Evolutionary conservation across 106 monocot genomes (phyloP), one percentile per base, ranked within the genome.

Genomic region (Platanthera zijinensis): DNA sequence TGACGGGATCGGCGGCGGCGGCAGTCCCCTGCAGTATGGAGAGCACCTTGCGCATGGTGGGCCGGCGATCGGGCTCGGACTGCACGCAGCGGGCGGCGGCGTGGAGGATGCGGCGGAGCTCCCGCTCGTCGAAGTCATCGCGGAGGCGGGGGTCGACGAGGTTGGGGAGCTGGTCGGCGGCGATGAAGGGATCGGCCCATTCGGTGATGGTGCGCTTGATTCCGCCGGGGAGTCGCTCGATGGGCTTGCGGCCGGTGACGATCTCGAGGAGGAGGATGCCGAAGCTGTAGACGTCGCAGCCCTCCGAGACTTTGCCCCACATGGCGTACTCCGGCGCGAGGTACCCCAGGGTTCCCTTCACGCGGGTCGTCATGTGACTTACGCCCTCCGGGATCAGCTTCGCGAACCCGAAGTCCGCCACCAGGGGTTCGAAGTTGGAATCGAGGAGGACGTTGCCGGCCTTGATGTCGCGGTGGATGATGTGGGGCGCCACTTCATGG

Each of bases 401-500:
- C 8, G 85, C 82, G 79, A 85, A 85, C 15, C 85, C 85, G 68
- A 85, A 85, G 76, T 85, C 85, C 13, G 82, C 77, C 9, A 86
- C 86, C 50, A 77, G 86, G 2, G 88, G 83, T 14, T 76, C 59
- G 75, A 85, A 89, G 48, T 83, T 68, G 18, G 78, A 67, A 63
- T 82, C 85, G 3, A 89, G 85, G 11, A 89, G 85, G 5, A 89
- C 81, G 74, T 89, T 89, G 75, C 85, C 83, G 3, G 88, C 88
- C 78, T 89, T 89, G 53, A 89, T 85, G 78, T 89, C 88, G 2
- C 81, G 77, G 74, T 89, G 88, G 76, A 89, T 85, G 52, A 89
- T 85, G 61, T 74, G 83, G 4, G 85, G 83, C 6, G 57, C 78
- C 53, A 76, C 85, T 8, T 79, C 76, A 18, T 81, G 77, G 78